phyloP scores from a whole-genome alignment of 2,329 filamentous ascomycete species.

The Didymella segeticola region DNA sequence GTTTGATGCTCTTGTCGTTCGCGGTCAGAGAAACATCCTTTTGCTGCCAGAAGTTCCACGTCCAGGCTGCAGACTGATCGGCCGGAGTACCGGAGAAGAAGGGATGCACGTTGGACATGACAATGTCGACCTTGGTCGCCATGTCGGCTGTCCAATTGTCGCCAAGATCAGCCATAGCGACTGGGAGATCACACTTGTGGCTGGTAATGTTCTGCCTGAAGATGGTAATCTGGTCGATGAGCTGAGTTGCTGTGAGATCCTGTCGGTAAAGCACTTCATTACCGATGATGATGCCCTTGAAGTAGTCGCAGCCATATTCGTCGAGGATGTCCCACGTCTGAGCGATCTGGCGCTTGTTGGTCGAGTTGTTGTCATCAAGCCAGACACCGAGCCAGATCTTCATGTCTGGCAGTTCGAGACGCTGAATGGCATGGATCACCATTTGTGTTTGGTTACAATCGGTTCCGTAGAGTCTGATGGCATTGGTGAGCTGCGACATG shows the following conservation, averaged over 20 bases:
- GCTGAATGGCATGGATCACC: slow-evolving; percentile 81
- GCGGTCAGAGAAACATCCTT: slow-evolving; percentile 70
- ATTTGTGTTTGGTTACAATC: slow-evolving; percentile 98
- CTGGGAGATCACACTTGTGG: slow-evolving; percentile 71
- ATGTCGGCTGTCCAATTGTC: slow-evolving; percentile 81
- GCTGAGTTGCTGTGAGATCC: slow-evolving; percentile 69
- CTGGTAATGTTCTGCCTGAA: slow-evolving; percentile 73
- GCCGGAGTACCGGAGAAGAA: slow-evolving; percentile 86
- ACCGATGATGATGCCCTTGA: slow-evolving; percentile 68
- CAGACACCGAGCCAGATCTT: slow-evolving; percentile 96
- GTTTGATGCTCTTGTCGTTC: slow-evolving; percentile 58
- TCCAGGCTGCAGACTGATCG: slow-evolving; percentile 76
- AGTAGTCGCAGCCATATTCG: slow-evolving; percentile 58
- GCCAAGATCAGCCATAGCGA: slow-evolving; percentile 88
- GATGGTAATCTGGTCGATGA: slow-evolving; percentile 69
- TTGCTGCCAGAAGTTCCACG: slow-evolving; percentile 78
- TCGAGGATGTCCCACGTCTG: slow-evolving; percentile 88
- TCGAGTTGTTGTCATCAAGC: slow-evolving; percentile 83
- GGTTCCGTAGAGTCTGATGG: slow-evolving; percentile 87
- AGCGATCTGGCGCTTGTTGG: slow-evolving; percentile 79
- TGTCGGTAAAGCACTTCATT: slow-evolving; percentile 69
- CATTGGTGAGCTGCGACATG: slow-evolving; percentile 87
- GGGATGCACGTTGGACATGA: slow-evolving; percentile 97
- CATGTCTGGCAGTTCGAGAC: slow-evolving; percentile 74
- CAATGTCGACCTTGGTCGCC: slow-evolving; percentile 75